Base-by-base conservation (phyloP, 495 filamentous ascomycete genomes). In the Trichoderma orchidacearum region DNA sequence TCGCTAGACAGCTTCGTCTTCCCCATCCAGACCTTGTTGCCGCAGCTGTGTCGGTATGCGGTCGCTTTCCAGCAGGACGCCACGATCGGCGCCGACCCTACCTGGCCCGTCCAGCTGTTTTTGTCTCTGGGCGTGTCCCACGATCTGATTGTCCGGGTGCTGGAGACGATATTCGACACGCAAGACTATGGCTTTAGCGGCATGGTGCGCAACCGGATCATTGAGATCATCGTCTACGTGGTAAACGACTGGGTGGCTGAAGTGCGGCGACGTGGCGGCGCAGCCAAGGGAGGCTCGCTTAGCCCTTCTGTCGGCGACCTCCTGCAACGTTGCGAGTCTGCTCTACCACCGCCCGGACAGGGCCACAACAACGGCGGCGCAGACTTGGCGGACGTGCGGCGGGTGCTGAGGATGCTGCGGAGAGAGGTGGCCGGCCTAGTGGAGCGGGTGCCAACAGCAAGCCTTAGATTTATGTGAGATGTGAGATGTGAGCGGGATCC, bases 21-120 rank as follows among this genome's bases (percentile, higher is more conserved):
- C 71, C 85, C 87, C 7, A 74, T 81, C 7, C 66, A 71, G 36
- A 61, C 68, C 5, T 64, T 80, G 0, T 73, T 90, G 27, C 86
- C 86, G 1, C 80, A 90, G 65, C 74, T 98, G 8, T 86, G 90
- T 69, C 75, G 73, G 23, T 95, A 93, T 66, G 80, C 87, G 0
- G 68, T 89, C 51, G 83, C 90, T 60, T 71, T 86, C 59, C 82
- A 86, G 58, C 81, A 83, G 57, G 76, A 81, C 52, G 76, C 80
- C 9, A 80, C 79, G 31, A 83, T 87, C 5, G 69, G 65, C 0
- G 73, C 72, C 54, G 70, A 76, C 31, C 68, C 83, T 11, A 81
- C 78, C 56, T 98, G 93, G 93, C 84, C 92, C 1, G 75, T 93
- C 28, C 83, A 90, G 64, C 72, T 89, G 2, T 87, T 97, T 64